These are phyloP conservation scores for Phytophthora constricta DNA, from an alignment of 352 stramenopile species.

Conservation along the genomic window DNA sequence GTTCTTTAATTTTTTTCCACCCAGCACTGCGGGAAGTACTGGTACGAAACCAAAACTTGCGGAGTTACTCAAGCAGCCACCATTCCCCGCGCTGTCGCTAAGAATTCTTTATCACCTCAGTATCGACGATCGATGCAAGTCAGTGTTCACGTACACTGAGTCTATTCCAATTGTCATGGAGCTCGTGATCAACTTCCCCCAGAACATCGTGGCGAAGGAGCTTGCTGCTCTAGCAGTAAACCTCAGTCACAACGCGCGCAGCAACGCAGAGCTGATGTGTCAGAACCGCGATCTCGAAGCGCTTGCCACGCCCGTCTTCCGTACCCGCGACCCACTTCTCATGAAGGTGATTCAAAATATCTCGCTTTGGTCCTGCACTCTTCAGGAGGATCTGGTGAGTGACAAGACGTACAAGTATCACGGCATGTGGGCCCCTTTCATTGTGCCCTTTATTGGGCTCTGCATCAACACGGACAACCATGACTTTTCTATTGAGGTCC, in stretches of 20 bases:
- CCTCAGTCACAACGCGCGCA: slow-evolving; percentile 89
- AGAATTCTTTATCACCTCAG: slow-evolving; percentile 96
- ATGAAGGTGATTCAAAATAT: slow-evolving; percentile 95
- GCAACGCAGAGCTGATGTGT: slow-evolving; percentile 93
- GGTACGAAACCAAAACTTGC: slow-evolving; percentile 91
- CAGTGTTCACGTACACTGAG: slow-evolving; percentile 95
- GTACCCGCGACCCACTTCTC: slow-evolving; percentile 91
- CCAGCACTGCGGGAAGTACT: slow-evolving; percentile 82
- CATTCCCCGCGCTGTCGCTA: slow-evolving; percentile 87
- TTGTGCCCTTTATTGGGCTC: slow-evolving; percentile 91
- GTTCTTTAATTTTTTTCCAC: slow-evolving; percentile 97
- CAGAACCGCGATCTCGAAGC: slow-evolving; percentile 88
- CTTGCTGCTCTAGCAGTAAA: slow-evolving; percentile 95
- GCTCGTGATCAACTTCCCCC: slow-evolving; percentile 93
- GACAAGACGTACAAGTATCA: slow-evolving; percentile 92
- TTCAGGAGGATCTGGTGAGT: slow-evolving; percentile 88
- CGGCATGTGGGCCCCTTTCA: slow-evolving; percentile 92
- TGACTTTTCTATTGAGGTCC: slow-evolving; percentile 93
- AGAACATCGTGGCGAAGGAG: slow-evolving; percentile 93
- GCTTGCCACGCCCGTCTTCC: slow-evolving; percentile 89
- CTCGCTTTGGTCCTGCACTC: slow-evolving; percentile 90
- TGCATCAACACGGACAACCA: slow-evolving; percentile 89
- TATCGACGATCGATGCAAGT: slow-evolving; percentile 94
- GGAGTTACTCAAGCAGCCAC: slow-evolving; percentile 92
- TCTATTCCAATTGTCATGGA: slow-evolving; percentile 94